A percentile compares a stretch with the other conserved stretches of the same genome.
Conservation (phyloP, 768 basidiomycete genomes). For the Leucogyrophana mollusca region DNA sequence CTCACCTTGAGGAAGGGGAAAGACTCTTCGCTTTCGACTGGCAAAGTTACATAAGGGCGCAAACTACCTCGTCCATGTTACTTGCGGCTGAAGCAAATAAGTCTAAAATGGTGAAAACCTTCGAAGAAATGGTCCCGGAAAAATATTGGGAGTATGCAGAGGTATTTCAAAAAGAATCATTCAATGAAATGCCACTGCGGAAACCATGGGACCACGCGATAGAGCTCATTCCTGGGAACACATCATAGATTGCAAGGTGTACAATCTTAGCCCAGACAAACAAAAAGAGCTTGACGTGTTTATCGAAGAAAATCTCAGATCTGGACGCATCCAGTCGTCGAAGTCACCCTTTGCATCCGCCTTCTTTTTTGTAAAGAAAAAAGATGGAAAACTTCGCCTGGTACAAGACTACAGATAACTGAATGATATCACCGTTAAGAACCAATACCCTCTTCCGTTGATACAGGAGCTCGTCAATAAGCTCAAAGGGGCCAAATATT, state of each 20-base stretch:
- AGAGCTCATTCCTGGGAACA: conserved; percentile 1
- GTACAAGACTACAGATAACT: conserved; percentile 33
- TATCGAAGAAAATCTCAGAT: conserved; percentile 20
- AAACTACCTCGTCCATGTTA: not conserved
- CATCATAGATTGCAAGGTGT: conserved; percentile 2
- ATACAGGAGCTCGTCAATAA: conserved; percentile 21
- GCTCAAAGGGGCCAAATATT: conserved; percentile 15
- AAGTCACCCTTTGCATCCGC: conserved; percentile 20
- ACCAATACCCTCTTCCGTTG: conserved; percentile 23
- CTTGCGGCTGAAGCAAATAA: conserved; percentile 2
- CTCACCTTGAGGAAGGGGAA: conserved; percentile 3
- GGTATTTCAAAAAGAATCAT: conserved; percentile 21
- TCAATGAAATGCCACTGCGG: conserved; percentile 14
- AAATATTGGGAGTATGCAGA: conserved; percentile 10
- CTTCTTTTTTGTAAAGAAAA: conserved; percentile 33
- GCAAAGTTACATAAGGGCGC: conserved; percentile 1
- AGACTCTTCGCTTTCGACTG: conserved; percentile 5
- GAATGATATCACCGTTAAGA: conserved; percentile 25
- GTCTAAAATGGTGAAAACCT: not conserved
- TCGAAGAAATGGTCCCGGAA: conserved; percentile 10
- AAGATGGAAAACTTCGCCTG: conserved; percentile 28
- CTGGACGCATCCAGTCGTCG: conserved; percentile 13
- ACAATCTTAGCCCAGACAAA: conserved; percentile 14
- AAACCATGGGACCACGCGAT: conserved; percentile 7
- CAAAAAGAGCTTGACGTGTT: conserved; percentile 17